Percentiles rank a stretch among this genome's conserved stretches.
Evolutionary conservation across 768 basidiomycete species (phyloP).

Genomic region (Hygrophorus pudorinus): DNA sequence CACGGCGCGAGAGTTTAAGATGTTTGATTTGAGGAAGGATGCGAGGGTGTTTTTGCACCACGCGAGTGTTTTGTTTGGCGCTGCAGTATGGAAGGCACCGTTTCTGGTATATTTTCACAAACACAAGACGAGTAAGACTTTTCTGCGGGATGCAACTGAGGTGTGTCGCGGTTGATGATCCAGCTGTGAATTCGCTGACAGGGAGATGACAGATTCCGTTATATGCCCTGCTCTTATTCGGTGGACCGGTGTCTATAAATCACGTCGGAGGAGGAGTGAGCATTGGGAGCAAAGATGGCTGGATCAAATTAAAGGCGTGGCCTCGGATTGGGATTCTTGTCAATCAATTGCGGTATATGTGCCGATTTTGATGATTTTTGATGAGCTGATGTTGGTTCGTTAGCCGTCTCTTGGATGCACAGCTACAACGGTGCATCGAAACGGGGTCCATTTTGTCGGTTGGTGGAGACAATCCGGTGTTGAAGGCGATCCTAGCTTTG

Average conservation of each 20-base stretch:
- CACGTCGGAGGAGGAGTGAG: slow-evolving; percentile 73
- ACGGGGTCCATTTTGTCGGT: slow-evolving; percentile 39
- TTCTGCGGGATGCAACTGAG: slow-evolving; percentile 81
- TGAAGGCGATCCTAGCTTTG: slow-evolving; percentile 26
- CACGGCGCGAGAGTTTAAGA: slow-evolving; percentile 73
- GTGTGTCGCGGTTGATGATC: slow-evolving; percentile 26
- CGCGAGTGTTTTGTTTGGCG: slow-evolving; percentile 66
- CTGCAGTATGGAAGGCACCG: slow-evolving; percentile 62
- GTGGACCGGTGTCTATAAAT: slow-evolving; percentile 68
- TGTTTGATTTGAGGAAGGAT: slow-evolving; percentile 55
- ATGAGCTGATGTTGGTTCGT: too few relatives aligned
- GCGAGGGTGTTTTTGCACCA: slow-evolving; percentile 78
- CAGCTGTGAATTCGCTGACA: not conserved
- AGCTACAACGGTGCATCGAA: slow-evolving; percentile 53
- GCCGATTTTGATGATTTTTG: not conserved
- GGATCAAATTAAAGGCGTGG: slow-evolving; percentile 65
- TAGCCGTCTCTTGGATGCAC: slow-evolving; percentile 50
- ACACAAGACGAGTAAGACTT: slow-evolving; percentile 73
- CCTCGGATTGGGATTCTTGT: slow-evolving; percentile 88
- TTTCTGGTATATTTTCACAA: slow-evolving; percentile 83
- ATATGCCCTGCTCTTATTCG: slow-evolving; percentile 80
- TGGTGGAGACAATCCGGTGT: slow-evolving; percentile 42
- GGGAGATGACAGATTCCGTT: slow-evolving; percentile 58
- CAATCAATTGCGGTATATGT: slow-evolving; percentile 63
- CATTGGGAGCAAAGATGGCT: slow-evolving; percentile 41